These are phyloP conservation scores for Castanea crenata DNA, from an alignment of 306 rosid genomes.

Conservation along the genomic window DNA sequence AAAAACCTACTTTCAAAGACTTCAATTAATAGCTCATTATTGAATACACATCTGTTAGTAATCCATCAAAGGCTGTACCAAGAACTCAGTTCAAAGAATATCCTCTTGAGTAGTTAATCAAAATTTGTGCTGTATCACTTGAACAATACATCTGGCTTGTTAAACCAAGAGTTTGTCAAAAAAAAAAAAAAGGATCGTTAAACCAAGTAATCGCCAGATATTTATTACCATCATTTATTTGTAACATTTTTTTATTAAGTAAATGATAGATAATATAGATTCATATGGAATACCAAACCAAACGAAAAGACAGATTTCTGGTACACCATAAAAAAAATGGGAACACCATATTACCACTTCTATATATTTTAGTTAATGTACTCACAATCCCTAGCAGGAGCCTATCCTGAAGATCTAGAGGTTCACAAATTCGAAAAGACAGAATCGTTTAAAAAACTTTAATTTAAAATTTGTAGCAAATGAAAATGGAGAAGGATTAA, in stretches of 20 bases:
- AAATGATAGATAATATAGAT: background rate
- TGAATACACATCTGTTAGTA: too few species aligned
- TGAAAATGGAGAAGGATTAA: background rate
- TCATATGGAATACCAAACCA: background rate
- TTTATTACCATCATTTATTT: background rate
- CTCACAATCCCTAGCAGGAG: background rate
- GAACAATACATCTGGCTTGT: background rate
- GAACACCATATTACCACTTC: background rate
- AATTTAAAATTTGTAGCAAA: background rate
- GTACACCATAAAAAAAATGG: background rate
- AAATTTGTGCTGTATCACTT: background rate
- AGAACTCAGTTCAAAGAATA: background rate
- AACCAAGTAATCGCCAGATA: background rate
- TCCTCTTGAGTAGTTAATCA: background rate
- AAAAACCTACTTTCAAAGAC: too few species aligned
- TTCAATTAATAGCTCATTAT: too few species aligned
- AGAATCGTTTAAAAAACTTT: background rate
- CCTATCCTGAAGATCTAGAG: background rate
- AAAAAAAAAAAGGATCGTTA: background rate
- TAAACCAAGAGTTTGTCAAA: background rate
- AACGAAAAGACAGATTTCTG: background rate
- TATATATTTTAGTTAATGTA: background rate
- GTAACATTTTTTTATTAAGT: background rate
- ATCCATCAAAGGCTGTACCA: background rate
- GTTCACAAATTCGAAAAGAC: background rate